Evolutionary conservation across 1,284 basidiomycete genomes (phyloP), one percentile per base, ranked within the genome.

Genomic region (Athelia psychrophila): DNA sequence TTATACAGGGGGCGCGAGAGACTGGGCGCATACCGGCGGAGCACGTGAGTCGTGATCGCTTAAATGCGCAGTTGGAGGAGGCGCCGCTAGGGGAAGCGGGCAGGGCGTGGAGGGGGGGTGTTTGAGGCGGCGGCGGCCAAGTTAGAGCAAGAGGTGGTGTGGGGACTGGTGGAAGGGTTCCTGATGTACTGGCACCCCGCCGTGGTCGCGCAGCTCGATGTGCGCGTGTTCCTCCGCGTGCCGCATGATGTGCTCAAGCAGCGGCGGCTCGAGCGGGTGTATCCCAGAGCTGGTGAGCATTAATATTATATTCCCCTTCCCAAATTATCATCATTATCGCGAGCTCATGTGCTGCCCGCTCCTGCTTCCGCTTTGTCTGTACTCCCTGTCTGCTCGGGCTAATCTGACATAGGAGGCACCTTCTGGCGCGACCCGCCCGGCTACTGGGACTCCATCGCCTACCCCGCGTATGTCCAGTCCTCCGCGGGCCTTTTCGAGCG

Each of bases 121-220:
- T 88, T 95, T 54, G n/a, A n/a, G n/a, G n/a, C n/a, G n/a, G n/a
- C n/a, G n/a, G n/a, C n/a, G n/a, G 63, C 72, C 38, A 58, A 60
- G 24, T 60, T 86, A 2, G 70, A 76, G n/a, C 33, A 12, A 44
- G 59, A 35, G 12, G n/a, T 35, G 54, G 62, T 71, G 49, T 93
- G 92, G 83, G 90, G 86, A 2, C 70, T 99, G 36, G 83, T 96
- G 1, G 96, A 99, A 60, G 96, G 96, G 0, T 99, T 99, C 69
- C 70, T 99, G 57, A 71, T 98, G 25, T 98, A 95, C 67, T 98
- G 91, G 85, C 82, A 96, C 66, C 33, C 10, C 74, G 77, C 74
- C 30, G 81, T 93, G 1, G 79, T 88, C 49, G 79, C 85, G 49
- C 71, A 81, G 54, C 74, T 98, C 47, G 95, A 98, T 61, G 79